Conservation (phyloP, 2,329 filamentous ascomycete species). For the Pseudocercospora eumusae region DNA sequence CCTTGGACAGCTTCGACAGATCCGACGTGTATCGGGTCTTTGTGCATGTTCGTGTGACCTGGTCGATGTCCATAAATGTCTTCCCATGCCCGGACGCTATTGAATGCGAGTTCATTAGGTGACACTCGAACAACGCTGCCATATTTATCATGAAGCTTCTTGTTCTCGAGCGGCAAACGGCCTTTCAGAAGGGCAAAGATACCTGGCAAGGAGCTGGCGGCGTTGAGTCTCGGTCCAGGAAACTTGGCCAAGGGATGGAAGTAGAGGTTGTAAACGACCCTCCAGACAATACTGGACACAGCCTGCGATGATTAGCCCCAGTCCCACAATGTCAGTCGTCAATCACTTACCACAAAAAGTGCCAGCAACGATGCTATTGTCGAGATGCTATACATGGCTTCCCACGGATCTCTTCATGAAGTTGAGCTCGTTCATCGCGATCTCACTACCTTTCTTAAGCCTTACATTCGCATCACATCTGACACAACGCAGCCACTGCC, state of each 20-base stretch:
- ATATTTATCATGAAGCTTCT: slow-evolving; percentile 46
- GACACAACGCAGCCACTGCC: neutral
- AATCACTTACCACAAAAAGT: slow-evolving; percentile 14
- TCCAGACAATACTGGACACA: slow-evolving; percentile 10
- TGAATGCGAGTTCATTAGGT: slow-evolving; percentile 52
- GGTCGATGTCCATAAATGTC: slow-evolving; percentile 44
- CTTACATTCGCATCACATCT: neutral
- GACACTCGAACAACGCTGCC: slow-evolving; percentile 52
- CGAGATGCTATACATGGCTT: slow-evolving; percentile 17
- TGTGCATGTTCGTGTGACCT: slow-evolving; percentile 41
- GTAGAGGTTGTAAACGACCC: slow-evolving; percentile 42
- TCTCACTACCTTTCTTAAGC: neutral
- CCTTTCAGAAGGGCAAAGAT: slow-evolving; percentile 27
- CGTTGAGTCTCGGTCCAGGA: slow-evolving; percentile 44
- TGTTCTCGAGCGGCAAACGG: slow-evolving; percentile 32
- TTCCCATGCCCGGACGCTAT: slow-evolving; percentile 44
- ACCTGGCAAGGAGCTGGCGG: slow-evolving; percentile 26
- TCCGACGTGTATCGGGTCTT: slow-evolving; percentile 42
- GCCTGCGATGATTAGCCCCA: slow-evolving; percentile 8
- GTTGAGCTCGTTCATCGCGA: neutral
- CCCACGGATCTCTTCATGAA: neutral
- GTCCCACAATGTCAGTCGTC: neutral
- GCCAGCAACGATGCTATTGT: slow-evolving; percentile 17
- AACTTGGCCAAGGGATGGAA: slow-evolving; percentile 47
- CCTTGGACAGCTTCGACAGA: slow-evolving; percentile 39